Conservation (phyloP, 306 rosid species). For the Lathyrus aphaca region DNA sequence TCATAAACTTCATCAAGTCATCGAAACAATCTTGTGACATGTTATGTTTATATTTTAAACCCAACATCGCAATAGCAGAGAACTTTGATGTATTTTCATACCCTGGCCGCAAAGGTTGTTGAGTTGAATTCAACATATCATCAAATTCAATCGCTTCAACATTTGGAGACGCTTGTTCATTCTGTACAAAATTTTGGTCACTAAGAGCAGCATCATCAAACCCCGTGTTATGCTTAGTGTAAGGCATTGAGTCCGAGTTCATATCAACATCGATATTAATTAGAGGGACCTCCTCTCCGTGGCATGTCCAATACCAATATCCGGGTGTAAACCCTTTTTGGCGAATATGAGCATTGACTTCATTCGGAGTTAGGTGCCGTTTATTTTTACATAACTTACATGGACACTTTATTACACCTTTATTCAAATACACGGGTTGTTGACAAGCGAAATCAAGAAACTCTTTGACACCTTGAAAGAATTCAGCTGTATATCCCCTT, state of each 20-base stretch:
- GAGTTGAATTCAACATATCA: neutral
- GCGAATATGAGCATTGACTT: conserved; percentile 11
- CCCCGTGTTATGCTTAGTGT: neutral
- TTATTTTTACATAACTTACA: conserved; percentile 25
- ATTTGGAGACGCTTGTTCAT: neutral
- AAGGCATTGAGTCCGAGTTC: neutral
- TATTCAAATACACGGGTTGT: neutral
- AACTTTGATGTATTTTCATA: neutral
- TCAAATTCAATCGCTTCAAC: neutral
- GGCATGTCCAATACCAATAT: conserved; percentile 23
- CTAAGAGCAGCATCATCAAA: neutral
- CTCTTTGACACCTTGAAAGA: conserved; percentile 14
- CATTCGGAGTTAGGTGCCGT: neutral
- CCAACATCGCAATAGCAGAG: neutral
- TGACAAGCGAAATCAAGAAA: conserved; percentile 26
- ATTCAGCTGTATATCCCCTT: conserved; percentile 4
- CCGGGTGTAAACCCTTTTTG: neutral
- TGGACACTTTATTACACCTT: conserved; percentile 22
- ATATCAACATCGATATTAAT: neutral
- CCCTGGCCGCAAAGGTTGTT: neutral
- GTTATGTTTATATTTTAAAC: conserved; percentile 20
- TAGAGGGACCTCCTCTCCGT: conserved; percentile 7
- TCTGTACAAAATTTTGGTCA: neutral
- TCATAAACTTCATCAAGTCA: neutral
- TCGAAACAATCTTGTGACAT: conserved; percentile 12